Percentiles rank a stretch among this genome's conserved stretches.
These are phyloP conservation scores for Claviceps sorghi DNA, from an alignment of 2,329 filamentous ascomycete species.

Conservation along the genomic window DNA sequence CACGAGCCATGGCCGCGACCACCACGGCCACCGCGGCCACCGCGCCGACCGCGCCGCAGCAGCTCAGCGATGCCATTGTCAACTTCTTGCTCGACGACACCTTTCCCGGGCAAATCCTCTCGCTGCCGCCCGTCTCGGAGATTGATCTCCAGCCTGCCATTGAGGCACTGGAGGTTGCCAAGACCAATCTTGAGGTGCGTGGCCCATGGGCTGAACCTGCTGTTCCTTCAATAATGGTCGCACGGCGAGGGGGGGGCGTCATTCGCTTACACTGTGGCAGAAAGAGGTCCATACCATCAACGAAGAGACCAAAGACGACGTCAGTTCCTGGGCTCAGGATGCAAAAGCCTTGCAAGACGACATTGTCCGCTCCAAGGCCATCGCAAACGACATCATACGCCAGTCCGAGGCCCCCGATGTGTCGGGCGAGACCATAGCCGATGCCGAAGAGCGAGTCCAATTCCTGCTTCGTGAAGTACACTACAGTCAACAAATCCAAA, in stretches of 20 bases:
- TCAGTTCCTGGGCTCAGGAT: constrained; percentile 74
- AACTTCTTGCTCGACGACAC: constrained; percentile 24
- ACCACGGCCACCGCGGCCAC: constrained; percentile 16
- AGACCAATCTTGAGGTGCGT: constrained; percentile 25
- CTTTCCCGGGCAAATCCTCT: constrained; percentile 26
- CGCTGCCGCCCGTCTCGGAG: constrained; percentile 22
- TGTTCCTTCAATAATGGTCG: neutral
- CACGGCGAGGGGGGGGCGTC: neutral
- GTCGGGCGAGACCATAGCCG: constrained; percentile 36
- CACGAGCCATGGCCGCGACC: constrained; percentile 16
- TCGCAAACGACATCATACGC: constrained; percentile 67
- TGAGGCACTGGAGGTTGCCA: constrained; percentile 21
- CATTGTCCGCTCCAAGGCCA: constrained; percentile 63
- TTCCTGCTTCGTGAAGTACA: constrained; percentile 43
- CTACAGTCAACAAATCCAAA: constrained; percentile 43
- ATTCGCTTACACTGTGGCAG: constrained; percentile 11
- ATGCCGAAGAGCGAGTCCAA: constrained; percentile 38
- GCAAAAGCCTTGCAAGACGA: constrained; percentile 75
- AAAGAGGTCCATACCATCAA: constrained; percentile 62
- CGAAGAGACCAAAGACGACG: constrained; percentile 60
- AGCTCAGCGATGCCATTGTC: constrained; percentile 26
- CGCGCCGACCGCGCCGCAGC: constrained; percentile 13
- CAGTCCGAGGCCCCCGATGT: constrained; percentile 52
- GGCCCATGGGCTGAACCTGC: neutral
- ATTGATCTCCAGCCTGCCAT: constrained; percentile 26